These are phyloP conservation scores for Teratosphaeria zuluensis DNA, from an alignment of 2,329 filamentous ascomycete species.

Conservation along the genomic window DNA sequence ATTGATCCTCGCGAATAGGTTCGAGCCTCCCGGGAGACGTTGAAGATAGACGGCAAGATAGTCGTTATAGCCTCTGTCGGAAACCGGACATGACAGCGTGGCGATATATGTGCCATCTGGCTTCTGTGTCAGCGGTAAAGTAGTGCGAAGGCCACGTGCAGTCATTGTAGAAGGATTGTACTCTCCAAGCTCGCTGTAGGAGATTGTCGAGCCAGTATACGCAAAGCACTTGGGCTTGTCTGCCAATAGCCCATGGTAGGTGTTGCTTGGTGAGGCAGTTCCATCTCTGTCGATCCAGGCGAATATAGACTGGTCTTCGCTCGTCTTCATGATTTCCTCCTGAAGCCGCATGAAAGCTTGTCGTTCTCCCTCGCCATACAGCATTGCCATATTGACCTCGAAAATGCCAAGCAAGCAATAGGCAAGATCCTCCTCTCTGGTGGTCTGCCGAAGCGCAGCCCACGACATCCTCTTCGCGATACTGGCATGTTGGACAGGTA, in stretches of 20 bases:
- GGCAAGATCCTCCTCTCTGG: constrained; percentile 6
- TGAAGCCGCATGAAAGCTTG: constrained; percentile 11
- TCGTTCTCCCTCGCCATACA: constrained; percentile 28
- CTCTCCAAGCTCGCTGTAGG: constrained; percentile 22
- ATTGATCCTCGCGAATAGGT: constrained; percentile 16
- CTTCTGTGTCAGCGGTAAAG: constrained; percentile 3
- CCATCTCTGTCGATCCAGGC: constrained; percentile 7
- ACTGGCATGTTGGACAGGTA: not conserved
- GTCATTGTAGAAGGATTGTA: constrained; percentile 8
- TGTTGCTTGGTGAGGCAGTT: not conserved
- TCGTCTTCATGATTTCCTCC: constrained; percentile 7
- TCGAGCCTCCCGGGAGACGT: constrained; percentile 9
- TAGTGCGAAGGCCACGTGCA: constrained; percentile 6
- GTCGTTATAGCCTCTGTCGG: constrained; percentile 17
- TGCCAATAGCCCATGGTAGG: constrained; percentile 1
- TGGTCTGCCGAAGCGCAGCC: constrained; percentile 3
- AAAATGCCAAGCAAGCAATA: constrained; percentile 26
- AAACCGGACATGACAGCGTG: constrained; percentile 24
- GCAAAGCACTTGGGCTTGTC: constrained; percentile 21
- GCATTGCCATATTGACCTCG: constrained; percentile 33
- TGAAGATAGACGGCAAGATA: constrained; percentile 25
- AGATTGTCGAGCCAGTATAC: constrained; percentile 25
- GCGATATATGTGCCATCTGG: constrained; percentile 11
- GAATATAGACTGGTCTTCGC: constrained; percentile 13
- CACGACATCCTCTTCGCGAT: constrained; percentile 10